These are phyloP conservation scores for Leccinum aurantiacum DNA, from an alignment of 768 basidiomycete genomes.

Conservation along the genomic window DNA sequence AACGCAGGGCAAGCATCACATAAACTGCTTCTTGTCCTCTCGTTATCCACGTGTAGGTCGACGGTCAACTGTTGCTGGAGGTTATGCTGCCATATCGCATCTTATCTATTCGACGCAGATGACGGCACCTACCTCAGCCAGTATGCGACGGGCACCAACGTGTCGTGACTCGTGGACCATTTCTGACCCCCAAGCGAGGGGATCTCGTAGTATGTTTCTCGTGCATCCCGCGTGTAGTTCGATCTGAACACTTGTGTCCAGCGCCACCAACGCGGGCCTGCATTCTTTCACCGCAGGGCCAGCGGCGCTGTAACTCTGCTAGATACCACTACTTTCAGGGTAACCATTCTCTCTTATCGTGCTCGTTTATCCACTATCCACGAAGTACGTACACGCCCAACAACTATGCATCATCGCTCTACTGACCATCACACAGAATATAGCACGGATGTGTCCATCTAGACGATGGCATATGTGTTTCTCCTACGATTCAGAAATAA, in stretches of 20 bases:
- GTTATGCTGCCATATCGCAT: constrained; percentile 58
- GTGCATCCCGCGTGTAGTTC: neutral
- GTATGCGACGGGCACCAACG: constrained; percentile 42
- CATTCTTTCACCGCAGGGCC: constrained; percentile 48
- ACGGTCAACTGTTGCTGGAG: constrained; percentile 74
- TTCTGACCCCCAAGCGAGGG: constrained; percentile 54
- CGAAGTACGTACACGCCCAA: constrained; percentile 49
- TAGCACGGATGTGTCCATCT: constrained; percentile 53
- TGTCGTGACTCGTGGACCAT: constrained; percentile 55
- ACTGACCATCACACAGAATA: constrained; percentile 41
- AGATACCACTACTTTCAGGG: constrained; percentile 48
- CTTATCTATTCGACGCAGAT: constrained; percentile 59
- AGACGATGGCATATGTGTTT: constrained; percentile 35
- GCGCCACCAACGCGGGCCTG: constrained; percentile 48
- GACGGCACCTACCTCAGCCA: constrained; percentile 45
- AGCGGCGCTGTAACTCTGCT: constrained; percentile 46
- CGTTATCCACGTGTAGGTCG: neutral
- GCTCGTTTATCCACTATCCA: constrained; percentile 50
- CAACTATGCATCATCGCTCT: neutral
- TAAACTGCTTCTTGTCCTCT: neutral
- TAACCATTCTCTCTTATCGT: constrained; percentile 52
- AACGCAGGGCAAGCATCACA: neutral
- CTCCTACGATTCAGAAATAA: constrained; percentile 35
- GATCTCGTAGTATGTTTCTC: constrained; percentile 56
- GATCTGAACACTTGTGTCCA: constrained; percentile 21